Conservation (phyloP, 495 filamentous ascomycete genomes). For the Bacidia gigantensis region DNA sequence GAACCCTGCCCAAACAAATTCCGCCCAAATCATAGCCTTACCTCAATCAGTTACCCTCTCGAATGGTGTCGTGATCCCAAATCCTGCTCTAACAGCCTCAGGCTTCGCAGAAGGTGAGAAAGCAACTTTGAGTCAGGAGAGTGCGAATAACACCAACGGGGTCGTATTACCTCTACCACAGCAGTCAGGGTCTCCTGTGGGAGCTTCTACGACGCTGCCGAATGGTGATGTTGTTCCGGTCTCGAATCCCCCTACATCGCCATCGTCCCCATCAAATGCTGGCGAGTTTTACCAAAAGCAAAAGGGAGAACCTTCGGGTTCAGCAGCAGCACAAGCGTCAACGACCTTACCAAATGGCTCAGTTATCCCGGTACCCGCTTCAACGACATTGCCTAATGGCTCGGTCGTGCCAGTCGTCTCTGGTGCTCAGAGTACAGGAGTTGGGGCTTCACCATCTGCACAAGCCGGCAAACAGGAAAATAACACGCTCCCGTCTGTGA, state of each 20-base stretch:
- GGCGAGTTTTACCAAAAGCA: background rate
- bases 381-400: slow-evolving; percentile 9
- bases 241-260: background rate
- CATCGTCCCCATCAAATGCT: background rate
- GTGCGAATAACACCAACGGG: background rate
- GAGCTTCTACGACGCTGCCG: slow-evolving; percentile 6
- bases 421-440: background rate
- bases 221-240: slow-evolving; percentile 15
- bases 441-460: background rate
- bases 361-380: slow-evolving; percentile 11
- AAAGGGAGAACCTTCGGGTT: background rate
- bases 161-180: background rate
- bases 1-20: background rate
- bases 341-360: slow-evolving; percentile 12
- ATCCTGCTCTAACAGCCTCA: background rate
- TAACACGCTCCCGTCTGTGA: background rate
- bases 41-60: background rate
- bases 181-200: background rate
- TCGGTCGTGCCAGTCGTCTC: slow-evolving; percentile 4
- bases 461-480: background rate
- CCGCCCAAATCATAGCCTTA: background rate
- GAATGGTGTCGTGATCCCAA: background rate
- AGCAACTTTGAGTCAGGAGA: background rate
- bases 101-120: background rate
- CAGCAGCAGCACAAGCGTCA: background rate